Conservation (phyloP, 805 yeast species). For the Alloascoidea africana region DNA sequence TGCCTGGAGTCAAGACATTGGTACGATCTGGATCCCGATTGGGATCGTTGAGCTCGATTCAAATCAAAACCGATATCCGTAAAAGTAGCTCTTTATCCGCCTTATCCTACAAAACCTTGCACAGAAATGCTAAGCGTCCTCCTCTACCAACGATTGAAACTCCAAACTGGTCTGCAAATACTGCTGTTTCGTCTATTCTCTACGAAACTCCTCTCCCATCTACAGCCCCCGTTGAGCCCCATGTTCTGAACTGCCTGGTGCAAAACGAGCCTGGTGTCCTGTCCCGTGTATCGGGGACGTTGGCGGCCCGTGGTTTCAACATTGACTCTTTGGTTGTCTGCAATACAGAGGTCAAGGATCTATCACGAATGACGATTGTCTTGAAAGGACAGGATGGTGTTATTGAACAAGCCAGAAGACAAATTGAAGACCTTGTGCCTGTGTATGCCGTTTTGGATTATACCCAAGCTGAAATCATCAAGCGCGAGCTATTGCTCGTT, state of each 20-base stretch:
- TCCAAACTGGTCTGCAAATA: slow-evolving; percentile 90
- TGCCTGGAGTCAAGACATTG: too few species aligned
- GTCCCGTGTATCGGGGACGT: slow-evolving; percentile 82
- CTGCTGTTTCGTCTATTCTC: slow-evolving; percentile 89
- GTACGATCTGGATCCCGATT: too few species aligned
- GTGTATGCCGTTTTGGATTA: slow-evolving; percentile 96
- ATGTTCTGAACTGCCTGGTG: slow-evolving; percentile 92
- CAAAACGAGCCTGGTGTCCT: slow-evolving; percentile 98
- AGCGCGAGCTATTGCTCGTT: slow-evolving; percentile 82
- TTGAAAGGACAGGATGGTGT: slow-evolving; percentile 91
- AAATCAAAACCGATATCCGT: too few species aligned
- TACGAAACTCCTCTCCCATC: slow-evolving; percentile 65
- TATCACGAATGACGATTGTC: slow-evolving; percentile 94
- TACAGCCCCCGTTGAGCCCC: slow-evolving; percentile 52
- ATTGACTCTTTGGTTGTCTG: slow-evolving; percentile 95
- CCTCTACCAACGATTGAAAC: slow-evolving; percentile 87
- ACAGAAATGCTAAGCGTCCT: slow-evolving; percentile 68
- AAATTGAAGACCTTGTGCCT: slow-evolving; percentile 94
- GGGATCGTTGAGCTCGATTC: too few species aligned
- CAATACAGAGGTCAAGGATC: slow-evolving; percentile 88
- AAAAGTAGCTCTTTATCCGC: slow-evolving; percentile 36
- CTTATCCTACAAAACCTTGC: slow-evolving; percentile 83
- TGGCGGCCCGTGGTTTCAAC: slow-evolving; percentile 97
- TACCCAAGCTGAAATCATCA: slow-evolving; percentile 76
- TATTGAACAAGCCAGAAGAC: slow-evolving; percentile 95